Conservation (phyloP, 139 green algal genomes). For the Dunaliella primolecta region DNA sequence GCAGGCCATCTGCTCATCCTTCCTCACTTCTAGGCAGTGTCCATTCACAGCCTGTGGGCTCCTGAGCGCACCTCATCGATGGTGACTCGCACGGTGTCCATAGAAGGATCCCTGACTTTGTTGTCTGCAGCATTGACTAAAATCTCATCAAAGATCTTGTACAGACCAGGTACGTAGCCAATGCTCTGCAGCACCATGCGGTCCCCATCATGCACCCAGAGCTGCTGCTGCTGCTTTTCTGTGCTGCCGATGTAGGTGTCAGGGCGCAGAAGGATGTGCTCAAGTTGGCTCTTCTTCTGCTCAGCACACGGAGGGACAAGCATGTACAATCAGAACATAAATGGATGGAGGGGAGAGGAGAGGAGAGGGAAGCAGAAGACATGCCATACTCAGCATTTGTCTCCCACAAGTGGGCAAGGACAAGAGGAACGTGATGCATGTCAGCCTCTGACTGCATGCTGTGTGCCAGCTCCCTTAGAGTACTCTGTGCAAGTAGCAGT, state of each 20-base stretch:
- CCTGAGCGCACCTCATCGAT: slow-evolving; percentile 68
- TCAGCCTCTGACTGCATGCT: too few relatives aligned
- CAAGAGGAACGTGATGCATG: too few relatives aligned
- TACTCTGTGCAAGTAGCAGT: too few relatives aligned
- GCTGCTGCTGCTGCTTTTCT: slow-evolving; percentile 77
- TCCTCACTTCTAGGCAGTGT: background rate
- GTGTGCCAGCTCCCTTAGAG: too few relatives aligned
- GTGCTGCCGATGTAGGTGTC: slow-evolving; percentile 97
- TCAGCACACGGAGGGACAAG: too few relatives aligned
- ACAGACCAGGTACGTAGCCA: slow-evolving; percentile 88
- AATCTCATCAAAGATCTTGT: slow-evolving; percentile 99
- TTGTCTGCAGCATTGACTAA: slow-evolving; percentile 99
- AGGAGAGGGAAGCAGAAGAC: too few relatives aligned
- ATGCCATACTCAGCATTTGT: too few relatives aligned
- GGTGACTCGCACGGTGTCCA: slow-evolving; percentile 87
- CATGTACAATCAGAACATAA: too few relatives aligned
- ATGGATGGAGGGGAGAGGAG: too few relatives aligned
- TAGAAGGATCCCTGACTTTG: slow-evolving; percentile 91
- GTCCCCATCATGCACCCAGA: slow-evolving; percentile 92
- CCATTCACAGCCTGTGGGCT: background rate
- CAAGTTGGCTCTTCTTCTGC: slow-evolving; percentile 96
- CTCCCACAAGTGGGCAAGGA: too few relatives aligned
- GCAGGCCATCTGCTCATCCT: background rate
- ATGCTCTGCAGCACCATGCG: slow-evolving; percentile 52
- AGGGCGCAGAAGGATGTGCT: slow-evolving; percentile 97